Percentiles rank a stretch among this genome's conserved stretches.
Conservation (phyloP, 805 yeast genomes). For the Metschnikowia orientalis region DNA sequence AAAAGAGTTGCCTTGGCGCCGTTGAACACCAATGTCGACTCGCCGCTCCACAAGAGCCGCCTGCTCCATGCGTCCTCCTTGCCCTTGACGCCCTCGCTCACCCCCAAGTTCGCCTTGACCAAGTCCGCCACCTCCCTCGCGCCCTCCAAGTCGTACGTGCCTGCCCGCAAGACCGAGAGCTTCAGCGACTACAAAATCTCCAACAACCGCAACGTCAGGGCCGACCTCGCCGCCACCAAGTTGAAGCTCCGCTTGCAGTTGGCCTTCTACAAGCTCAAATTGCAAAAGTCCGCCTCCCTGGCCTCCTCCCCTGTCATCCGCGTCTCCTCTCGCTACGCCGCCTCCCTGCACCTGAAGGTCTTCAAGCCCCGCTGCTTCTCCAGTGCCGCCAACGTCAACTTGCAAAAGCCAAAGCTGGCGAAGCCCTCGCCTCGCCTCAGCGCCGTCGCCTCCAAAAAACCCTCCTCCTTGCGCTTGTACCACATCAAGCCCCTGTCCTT, state of each 20-base stretch:
- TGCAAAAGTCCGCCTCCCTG: constrained; percentile 11
- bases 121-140: constrained; percentile 15
- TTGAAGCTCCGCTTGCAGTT: constrained; percentile 40
- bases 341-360: constrained; percentile 2
- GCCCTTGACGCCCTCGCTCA: constrained; percentile 18
- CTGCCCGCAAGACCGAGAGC: constrained; percentile 17
- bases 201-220: constrained; percentile 25
- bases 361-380: constrained; percentile 7
- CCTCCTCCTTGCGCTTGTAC: constrained; percentile 28
- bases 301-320: constrained; percentile 15
- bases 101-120: constrained; percentile 15
- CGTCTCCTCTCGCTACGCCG: constrained; percentile 8
- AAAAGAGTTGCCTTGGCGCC: constrained; percentile 38
- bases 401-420: constrained; percentile 9
- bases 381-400: constrained; percentile 15
- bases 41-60: constrained; percentile 15
- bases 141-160: constrained; percentile 5
- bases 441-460: constrained; percentile 20
- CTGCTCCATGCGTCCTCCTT: constrained; percentile 11
- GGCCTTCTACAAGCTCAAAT: constrained; percentile 38
- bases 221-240: constrained; percentile 41
- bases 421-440: constrained; percentile 11
- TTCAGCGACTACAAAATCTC: constrained; percentile 26
- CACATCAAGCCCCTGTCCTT: constrained; percentile 35
- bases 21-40: constrained; percentile 25